Evolutionary conservation across 2,329 filamentous ascomycete genomes (phyloP), one percentile per base, ranked within the genome.

Genomic region (Periconia sp.): DNA sequence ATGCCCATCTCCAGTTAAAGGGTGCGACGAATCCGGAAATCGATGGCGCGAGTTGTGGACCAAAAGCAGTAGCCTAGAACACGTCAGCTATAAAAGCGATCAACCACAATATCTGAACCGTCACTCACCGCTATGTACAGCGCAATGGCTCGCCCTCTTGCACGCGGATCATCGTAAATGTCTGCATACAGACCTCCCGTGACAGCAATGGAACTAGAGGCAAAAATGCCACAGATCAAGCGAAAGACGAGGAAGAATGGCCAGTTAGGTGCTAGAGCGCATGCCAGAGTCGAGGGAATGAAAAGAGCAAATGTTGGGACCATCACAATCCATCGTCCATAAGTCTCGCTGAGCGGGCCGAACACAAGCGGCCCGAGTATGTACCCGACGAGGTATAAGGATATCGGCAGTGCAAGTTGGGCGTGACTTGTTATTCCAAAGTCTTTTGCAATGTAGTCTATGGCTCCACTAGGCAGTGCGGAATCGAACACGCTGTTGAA

Each of bases 1-100:
- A 86, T 3, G 77, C 70, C 85, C 84, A 87, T 25, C 83, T 76
- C 85, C 85, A 87, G 17, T 77, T 79, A 33, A 84, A 78, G 4
- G 72, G 75, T 4, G 80, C 73, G 30, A 79, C 75, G 61, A 78
- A 86, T 11, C 83, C 84, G 2, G 80, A 82, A 21, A 85, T 73
- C 24, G 86, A 78, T 3, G 84, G 84, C 17, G 81, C 79, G 9
- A 83, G 64, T 13, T 87, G 70, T 2, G 82, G 84, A 0, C 85
- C 85, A 22, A 80, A 79, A 2, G 80, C 75, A 10, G 84, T 87
- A 80, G 18, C 77, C 79, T 77, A 85, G 85, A 68, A 84, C 29
- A 18, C 29, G 30, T 41, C 19, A 41, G 38, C 35, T 38, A 28
- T 41, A 22, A 16, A 41, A 25, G 35, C 18, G 26, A 25, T 34